These are phyloP conservation scores for Fraxinus latifolia DNA, from an alignment of 305 asterid genomes.

Conservation along the genomic window DNA sequence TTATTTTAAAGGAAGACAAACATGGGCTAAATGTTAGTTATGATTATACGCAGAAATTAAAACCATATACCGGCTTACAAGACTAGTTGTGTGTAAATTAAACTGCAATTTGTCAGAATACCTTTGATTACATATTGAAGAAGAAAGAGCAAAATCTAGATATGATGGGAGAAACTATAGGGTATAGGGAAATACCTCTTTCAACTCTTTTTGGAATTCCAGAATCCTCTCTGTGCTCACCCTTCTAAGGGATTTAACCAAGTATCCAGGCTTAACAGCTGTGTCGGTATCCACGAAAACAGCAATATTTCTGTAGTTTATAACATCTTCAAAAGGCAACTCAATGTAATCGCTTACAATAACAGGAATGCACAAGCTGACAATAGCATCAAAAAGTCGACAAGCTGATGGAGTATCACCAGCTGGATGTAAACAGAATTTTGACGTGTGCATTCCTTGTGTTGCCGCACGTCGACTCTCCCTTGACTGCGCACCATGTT, in stretches of 20 bases:
- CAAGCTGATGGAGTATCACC: conserved; percentile 99
- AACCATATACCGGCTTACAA: neutral
- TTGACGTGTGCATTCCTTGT: conserved; percentile 88
- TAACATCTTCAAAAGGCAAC: conserved; percentile 89
- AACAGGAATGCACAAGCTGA: conserved; percentile 89
- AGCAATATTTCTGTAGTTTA: conserved; percentile 86
- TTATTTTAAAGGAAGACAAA: no score
- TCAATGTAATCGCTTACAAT: conserved; percentile 83
- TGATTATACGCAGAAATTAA: neutral
- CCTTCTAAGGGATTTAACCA: conserved; percentile 69
- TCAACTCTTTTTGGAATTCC: conserved; percentile 75
- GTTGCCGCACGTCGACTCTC: conserved; percentile 92
- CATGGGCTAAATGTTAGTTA: neutral
- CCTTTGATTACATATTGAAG: neutral
- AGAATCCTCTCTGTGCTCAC: conserved; percentile 48
- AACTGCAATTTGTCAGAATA: neutral
- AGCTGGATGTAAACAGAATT: conserved; percentile 94
- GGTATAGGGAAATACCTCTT: conserved; percentile 45
- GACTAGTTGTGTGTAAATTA: neutral
- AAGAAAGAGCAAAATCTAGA: neutral
- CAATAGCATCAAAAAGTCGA: conserved; percentile 92
- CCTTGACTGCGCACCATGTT: conserved; percentile 91
- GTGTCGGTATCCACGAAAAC: conserved; percentile 66
- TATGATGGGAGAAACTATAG: conserved; percentile 4
- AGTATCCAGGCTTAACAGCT: conserved; percentile 66